Base-by-base conservation (phyloP, 2,329 filamentous ascomycete species). In the Lachnellula subtilissima region DNA sequence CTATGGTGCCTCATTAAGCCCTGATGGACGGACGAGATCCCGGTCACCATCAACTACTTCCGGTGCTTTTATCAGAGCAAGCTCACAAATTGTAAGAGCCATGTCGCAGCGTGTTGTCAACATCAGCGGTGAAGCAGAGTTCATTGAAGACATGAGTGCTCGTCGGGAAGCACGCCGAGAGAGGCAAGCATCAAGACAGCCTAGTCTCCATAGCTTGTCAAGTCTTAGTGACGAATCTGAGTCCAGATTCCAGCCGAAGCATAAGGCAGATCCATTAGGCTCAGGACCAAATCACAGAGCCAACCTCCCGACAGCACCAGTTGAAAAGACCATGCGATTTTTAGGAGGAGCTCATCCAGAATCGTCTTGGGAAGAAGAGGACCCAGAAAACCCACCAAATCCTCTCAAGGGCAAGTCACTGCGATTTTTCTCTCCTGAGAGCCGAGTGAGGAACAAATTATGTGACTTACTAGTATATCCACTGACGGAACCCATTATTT, bases 51-150 rank as follows among this genome's bases (percentile, higher is more conserved):
- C 86, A 2, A 86, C 85, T 17, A 79, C 81, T 8, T 79, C 83
- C 11, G 82, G 81, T 25, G 86, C 88, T 17, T 71, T 92, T 52
- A 82, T 80, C 23, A 79, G 84, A 64, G 88, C 88, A 58, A 83
- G 88, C 46, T 89, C 88, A 8, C 22, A 22, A 22, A 89, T 91
- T 65, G 83, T 92, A 72, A 83, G 88, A 62, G 84, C 84, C 59
- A 96, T 99, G 85, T 97, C 95, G 35, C 92, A 97, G 75, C 90
- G 94, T 76, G 92, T 99, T 54, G 94, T 99, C 68, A 97, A 97
- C 69, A 83, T 99, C 65, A 96, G 91, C 73, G 96, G 96, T 69
- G 94, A 97, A 67, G 87, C 87, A 4, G 90, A 97, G 65, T 76
- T 89, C 19, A 78, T 92, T 15, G 91, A 19, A 48, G 45, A 96